Conservation (phyloP, 768 basidiomycete genomes). For the Leccinum longicurvipes region DNA sequence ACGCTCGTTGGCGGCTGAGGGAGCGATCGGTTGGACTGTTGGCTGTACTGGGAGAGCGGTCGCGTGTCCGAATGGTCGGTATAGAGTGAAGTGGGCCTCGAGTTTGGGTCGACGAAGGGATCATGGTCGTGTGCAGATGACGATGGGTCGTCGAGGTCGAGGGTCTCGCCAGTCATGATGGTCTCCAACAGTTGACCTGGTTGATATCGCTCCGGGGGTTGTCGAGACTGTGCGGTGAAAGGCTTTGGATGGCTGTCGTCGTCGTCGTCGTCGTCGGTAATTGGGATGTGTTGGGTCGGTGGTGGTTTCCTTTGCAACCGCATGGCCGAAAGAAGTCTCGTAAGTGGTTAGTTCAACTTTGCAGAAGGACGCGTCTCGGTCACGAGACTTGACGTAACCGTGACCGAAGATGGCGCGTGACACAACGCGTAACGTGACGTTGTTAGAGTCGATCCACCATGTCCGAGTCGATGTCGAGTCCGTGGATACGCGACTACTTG, state of each 20-base stretch:
- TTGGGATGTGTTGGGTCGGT: constrained; percentile 1
- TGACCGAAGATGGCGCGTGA: constrained; percentile 21
- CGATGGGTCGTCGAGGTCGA: constrained; percentile 44
- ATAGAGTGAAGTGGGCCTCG: constrained; percentile 25
- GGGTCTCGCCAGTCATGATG: constrained; percentile 63
- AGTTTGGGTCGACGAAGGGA: constrained; percentile 27
- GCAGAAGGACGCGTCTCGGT: no score
- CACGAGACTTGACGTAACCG: constrained; percentile 22
- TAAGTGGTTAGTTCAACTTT: no score
- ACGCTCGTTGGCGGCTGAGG: constrained; percentile 22
- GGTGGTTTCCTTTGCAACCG: constrained; percentile 20
- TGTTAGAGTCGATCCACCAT: constrained; percentile 20
- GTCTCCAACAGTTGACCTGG: constrained; percentile 61
- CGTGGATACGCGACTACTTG: constrained; percentile 61
- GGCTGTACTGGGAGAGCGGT: constrained; percentile 35
- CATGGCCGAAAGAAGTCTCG: constrained; percentile 15
- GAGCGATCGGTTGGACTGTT: constrained; percentile 29
- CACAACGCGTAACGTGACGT: constrained; percentile 13
- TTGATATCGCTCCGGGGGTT: constrained; percentile 43
- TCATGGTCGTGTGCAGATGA: constrained; percentile 31
- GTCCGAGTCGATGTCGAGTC: constrained; percentile 36
- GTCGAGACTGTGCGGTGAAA: constrained; percentile 7
- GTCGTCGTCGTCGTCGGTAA: neutral
- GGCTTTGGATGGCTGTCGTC: constrained; percentile 5
- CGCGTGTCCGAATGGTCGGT: constrained; percentile 27